These are phyloP conservation scores for Westerdykella ornata DNA, from an alignment of 2,329 filamentous ascomycete genomes.

Conservation along the genomic window DNA sequence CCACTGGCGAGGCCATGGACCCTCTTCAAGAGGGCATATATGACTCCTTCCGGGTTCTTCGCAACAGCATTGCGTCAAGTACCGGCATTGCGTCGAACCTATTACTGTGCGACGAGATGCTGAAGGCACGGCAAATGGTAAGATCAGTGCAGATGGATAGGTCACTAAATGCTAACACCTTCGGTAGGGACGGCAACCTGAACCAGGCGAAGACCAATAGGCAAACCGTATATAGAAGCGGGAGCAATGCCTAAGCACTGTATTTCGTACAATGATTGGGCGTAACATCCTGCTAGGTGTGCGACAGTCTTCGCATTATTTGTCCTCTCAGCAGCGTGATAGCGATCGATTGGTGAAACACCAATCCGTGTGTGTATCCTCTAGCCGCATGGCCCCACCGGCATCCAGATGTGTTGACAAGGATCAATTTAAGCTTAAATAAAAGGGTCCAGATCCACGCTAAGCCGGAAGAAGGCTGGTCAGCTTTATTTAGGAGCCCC, in stretches of 20 bases:
- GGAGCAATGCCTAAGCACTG: background rate
- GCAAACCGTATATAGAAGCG: background rate
- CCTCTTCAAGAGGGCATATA: constrained; percentile 87
- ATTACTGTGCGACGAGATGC: constrained; percentile 88
- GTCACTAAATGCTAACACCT: background rate
- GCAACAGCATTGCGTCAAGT: constrained; percentile 89
- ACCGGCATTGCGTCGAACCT: constrained; percentile 94
- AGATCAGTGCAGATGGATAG: constrained; percentile 1
- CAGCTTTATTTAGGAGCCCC: too few relatives aligned
- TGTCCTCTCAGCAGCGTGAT: background rate
- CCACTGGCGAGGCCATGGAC: constrained; percentile 89
- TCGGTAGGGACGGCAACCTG: constrained; percentile 27
- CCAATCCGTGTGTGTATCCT: background rate
- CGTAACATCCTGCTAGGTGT: too few relatives aligned
- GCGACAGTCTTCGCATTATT: background rate
- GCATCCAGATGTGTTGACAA: too few relatives aligned
- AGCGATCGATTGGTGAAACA: background rate
- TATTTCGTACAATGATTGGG: too few relatives aligned
- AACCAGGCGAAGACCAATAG: constrained; percentile 9
- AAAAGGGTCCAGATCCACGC: too few relatives aligned
- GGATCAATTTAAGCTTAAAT: too few relatives aligned
- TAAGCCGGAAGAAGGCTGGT: too few relatives aligned
- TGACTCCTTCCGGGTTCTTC: constrained; percentile 89
- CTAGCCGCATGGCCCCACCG: too few relatives aligned
- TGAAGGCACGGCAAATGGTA: constrained; percentile 95